phyloP scores from a whole-genome alignment of 352 stramenopile genomes.

The Phytophthora podocarpi region DNA sequence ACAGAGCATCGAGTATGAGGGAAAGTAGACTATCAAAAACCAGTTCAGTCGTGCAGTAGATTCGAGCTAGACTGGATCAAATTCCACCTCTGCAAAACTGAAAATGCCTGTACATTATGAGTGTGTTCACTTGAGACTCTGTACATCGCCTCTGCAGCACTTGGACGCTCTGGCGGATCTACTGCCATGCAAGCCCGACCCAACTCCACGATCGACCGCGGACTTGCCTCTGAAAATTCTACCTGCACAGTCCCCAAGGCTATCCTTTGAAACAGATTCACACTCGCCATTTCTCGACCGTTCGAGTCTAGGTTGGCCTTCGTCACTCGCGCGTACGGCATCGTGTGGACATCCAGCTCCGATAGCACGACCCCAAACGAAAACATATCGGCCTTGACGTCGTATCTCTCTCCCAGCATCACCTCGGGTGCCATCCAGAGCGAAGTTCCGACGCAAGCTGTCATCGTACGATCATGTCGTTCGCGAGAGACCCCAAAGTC shows the following conservation, averaged over 20 bases:
- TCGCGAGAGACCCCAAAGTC: slow-evolving; percentile 70
- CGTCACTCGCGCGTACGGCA: slow-evolving; percentile 6
- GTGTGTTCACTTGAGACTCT: slow-evolving; percentile 26
- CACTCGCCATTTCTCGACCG: slow-evolving; percentile 3
- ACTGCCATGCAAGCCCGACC: slow-evolving; percentile 21
- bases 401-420: slow-evolving; percentile 17
- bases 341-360: slow-evolving; percentile 31
- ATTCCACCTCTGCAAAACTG: too few relatives aligned
- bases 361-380: slow-evolving; percentile 36
- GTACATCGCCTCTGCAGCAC: slow-evolving; percentile 32
- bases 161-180: slow-evolving; percentile 27
- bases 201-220: slow-evolving; percentile 9
- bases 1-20: too few relatives aligned
- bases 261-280: slow-evolving; percentile 17
- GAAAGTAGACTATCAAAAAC: too few relatives aligned
- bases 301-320: not conserved
- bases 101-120: too few relatives aligned
- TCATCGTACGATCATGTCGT: slow-evolving; percentile 38
- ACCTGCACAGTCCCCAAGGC: slow-evolving; percentile 17
- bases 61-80: too few relatives aligned
- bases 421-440: too few relatives aligned
- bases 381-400: slow-evolving; percentile 17
- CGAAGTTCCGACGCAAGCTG: too few relatives aligned
- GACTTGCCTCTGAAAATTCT: slow-evolving; percentile 23
- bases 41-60: too few relatives aligned